Evolutionary conservation across 1,284 basidiomycete genomes (phyloP), one percentile per base, ranked within the genome.

Genomic region (Leccinum subfulvum): DNA sequence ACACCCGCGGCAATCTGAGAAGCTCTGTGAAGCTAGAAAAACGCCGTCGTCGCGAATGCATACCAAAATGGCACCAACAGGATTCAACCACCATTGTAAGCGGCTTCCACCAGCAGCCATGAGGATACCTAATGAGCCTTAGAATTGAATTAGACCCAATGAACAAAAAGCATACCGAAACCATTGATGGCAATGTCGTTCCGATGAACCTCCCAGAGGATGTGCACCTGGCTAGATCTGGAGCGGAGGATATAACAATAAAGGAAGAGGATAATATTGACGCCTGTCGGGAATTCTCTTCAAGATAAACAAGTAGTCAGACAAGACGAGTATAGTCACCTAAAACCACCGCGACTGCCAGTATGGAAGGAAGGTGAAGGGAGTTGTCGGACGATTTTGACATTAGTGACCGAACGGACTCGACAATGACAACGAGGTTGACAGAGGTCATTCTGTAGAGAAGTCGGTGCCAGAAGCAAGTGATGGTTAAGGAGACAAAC

Each of bases 181-280:
- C 81, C 78, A 67, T 94, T 95, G 75, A 94, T 87, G 75, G 89
- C 94, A 28, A 96, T 75, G 71, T 97, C 95, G 69, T 97, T 97
- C 64, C 94, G 81, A 70, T 98, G 96, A 73, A 98, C 95, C 75
- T 97, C 93, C 92, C 94, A 98, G 26, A 98, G 84, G 4, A 98
- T 89, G 60, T 88, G 86, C 1, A 99, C 95, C 75, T 99, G 97
- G 68, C 91, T 94, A 8, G 91, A 94, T 65, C 86, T 86, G 49
- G 83, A 83, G 49, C 92, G 86, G 58, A 97, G 82, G 2, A 91
- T 84, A 68, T 81, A 87, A 76, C 95, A 97, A 77, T 96, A 97
- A 4, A 95, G 52, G 78, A 97, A 98, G 49, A 99, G 83, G 0
- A 87, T 37, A 51, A 94, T 82, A 77, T 99, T 99, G 68, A 92